These are phyloP conservation scores for Porodaedalea pini DNA, from an alignment of 1,284 basidiomycete genomes.

Conservation along the genomic window DNA sequence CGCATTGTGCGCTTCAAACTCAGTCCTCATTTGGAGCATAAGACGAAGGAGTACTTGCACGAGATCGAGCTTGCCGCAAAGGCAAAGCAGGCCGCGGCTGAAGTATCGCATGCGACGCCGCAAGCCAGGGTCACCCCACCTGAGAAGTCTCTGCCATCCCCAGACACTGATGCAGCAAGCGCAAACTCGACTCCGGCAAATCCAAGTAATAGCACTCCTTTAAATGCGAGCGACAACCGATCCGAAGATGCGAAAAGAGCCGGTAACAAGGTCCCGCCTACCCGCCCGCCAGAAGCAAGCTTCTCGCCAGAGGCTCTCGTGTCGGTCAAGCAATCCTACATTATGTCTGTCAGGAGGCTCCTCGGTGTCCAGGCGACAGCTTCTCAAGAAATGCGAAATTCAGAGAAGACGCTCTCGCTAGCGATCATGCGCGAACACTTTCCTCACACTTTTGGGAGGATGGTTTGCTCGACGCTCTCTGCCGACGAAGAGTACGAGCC, in stretches of 20 bases:
- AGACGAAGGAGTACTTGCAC: slow-evolving; percentile 33
- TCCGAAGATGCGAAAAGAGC: slow-evolving; percentile 7
- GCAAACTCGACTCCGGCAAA: slow-evolving; percentile 70
- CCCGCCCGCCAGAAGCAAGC: slow-evolving; percentile 6
- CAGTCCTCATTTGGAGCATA: slow-evolving; percentile 32
- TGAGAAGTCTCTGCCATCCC: slow-evolving; percentile 62
- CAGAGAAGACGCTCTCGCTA: slow-evolving; percentile 56
- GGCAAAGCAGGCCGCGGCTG: slow-evolving; percentile 33
- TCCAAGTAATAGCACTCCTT: slow-evolving; percentile 36
- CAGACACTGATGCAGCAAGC: slow-evolving; percentile 58
- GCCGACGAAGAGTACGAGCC: slow-evolving; percentile 68
- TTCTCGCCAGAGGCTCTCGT: not conserved
- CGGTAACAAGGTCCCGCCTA: not conserved
- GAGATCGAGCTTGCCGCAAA: slow-evolving; percentile 35
- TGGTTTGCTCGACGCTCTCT: slow-evolving; percentile 59
- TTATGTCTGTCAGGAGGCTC: slow-evolving; percentile 47
- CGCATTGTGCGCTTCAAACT: slow-evolving; percentile 49
- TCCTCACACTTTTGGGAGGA: slow-evolving; percentile 66
- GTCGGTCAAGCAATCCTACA: slow-evolving; percentile 15
- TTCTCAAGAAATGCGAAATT: slow-evolving; percentile 43
- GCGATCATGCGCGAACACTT: slow-evolving; percentile 63
- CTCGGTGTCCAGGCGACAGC: slow-evolving; percentile 42
- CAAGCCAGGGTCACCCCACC: slow-evolving; percentile 48
- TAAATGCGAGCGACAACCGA: slow-evolving; percentile 3
- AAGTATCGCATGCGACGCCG: slow-evolving; percentile 33